Evolutionary conservation across 1,139 yeast species (phyloP).

Genomic region (Debaryomycetaceae sp.): DNA sequence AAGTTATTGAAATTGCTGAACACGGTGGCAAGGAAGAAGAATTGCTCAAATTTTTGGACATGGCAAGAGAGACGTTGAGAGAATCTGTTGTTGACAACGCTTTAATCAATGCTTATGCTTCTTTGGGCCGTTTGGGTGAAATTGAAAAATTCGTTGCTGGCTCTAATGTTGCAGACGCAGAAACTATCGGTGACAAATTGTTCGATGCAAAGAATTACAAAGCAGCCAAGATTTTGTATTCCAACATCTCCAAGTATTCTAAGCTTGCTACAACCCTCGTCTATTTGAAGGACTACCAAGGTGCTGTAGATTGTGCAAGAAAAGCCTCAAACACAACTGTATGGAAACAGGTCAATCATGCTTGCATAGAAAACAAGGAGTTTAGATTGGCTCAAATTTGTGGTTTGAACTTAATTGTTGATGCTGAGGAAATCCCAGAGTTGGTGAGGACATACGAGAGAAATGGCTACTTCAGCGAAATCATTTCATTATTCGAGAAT

Average conservation of each 20-base stretch:
- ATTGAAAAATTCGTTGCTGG: constrained; percentile 82
- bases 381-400: constrained; percentile 97
- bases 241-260: constrained; percentile 88
- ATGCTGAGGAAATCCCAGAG: constrained; percentile 95
- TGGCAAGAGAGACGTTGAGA: constrained; percentile 93
- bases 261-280: constrained; percentile 95
- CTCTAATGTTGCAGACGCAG: constrained; percentile 90
- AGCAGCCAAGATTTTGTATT: constrained; percentile 86
- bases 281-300: constrained; percentile 85
- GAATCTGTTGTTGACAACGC: constrained; percentile 95
- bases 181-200: constrained; percentile 86
- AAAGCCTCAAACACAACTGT: constrained; percentile 92
- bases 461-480: constrained; percentile 88
- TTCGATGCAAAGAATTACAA: constrained; percentile 80
- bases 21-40: constrained; percentile 97
- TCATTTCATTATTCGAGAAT: constrained; percentile 88
- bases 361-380: constrained; percentile 93
- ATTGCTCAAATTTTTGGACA: constrained; percentile 75
- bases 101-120: constrained; percentile 81
- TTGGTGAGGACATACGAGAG: constrained; percentile 83
- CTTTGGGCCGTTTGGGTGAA: constrained; percentile 69
- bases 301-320: constrained; percentile 98
- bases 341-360: constrained; percentile 97
- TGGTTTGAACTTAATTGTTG: constrained; percentile 94
- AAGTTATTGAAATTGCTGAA: constrained; percentile 92